Base-by-base conservation (phyloP, 2,329 filamentous ascomycete genomes). In the Tolypocladium paradoxum region DNA sequence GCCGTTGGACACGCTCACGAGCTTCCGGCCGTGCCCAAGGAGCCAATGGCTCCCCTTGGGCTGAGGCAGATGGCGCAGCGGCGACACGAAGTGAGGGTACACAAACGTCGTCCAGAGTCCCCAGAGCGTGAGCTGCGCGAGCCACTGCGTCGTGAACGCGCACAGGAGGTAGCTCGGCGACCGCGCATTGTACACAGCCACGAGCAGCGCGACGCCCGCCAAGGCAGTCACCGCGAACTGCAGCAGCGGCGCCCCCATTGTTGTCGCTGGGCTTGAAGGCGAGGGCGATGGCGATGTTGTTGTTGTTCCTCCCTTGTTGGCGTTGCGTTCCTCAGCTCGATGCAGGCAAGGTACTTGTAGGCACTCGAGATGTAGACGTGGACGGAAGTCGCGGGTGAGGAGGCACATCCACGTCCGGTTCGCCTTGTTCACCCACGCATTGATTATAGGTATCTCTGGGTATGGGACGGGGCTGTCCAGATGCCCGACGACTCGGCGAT, bases 31-130 rank as follows among this genome's bases (percentile, higher is more conserved):
- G 47, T 81, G 76, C n/a, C 78, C 78, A 54, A 73, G 68, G 31
- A 75, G 65, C 65, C 70, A 79, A 38, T 73, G 72, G 45, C 67
- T 69, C 20, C 65, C 68, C 2, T 60, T 56, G 0, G 76, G 75
- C 43, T 71, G 70, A 2, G 78, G 78, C 6, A 81, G 64, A 49
- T 70, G 66, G 18, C 73, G 68, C 53, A 81, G 64, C 2, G 76
- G 75, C 22, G 78, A 81, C 57, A 78, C 68, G 58, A 71, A 63
- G 31, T 72, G 70, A 18, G 77, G 77, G 58, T 75, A 80, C 34
- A 80, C 61, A 40, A 78, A 64, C 24, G 75, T 60, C 2, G 58
- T 58, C 69, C 72, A 81, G n/a, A 72, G 16, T 18, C 45, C 62
- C 63, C 68, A 76, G 4, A 58, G 36, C 9, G 69, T 35, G 22